Conservation (phyloP, 2,329 filamentous ascomycete species). For the Helotiales sp. region DNA sequence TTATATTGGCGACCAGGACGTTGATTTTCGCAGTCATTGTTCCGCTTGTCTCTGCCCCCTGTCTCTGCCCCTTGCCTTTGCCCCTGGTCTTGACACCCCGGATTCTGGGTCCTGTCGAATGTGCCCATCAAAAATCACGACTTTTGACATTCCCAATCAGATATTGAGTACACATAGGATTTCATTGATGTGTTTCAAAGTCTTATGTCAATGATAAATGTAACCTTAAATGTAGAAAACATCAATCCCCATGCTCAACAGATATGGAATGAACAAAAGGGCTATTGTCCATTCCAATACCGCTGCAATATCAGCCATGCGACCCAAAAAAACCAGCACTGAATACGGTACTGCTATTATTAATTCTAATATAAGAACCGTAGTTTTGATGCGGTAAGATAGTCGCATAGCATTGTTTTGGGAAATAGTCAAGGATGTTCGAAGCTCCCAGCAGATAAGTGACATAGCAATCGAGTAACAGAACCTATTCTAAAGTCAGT, state of each 20-base stretch:
- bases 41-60: no score
- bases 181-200: no score
- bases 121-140: no score
- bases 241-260: background rate
- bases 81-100: no score
- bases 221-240: background rate
- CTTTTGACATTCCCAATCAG: no score
- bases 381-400: slow-evolving; percentile 2
- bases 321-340: background rate
- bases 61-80: no score
- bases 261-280: background rate
- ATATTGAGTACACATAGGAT: no score
- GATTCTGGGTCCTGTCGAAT: no score
- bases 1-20: no score
- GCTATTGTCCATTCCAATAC: background rate
- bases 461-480: slow-evolving; percentile 1
- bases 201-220: slow-evolving; percentile 40
- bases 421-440: background rate
- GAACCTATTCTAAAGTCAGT: background rate
- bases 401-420: background rate
- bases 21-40: no score
- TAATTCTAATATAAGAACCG: background rate
- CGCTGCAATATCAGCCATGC: background rate
- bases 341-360: background rate
- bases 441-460: background rate